Evolutionary conservation across 495 filamentous ascomycete species (phyloP).

Genomic region (Rhizodiscina lignyota): DNA sequence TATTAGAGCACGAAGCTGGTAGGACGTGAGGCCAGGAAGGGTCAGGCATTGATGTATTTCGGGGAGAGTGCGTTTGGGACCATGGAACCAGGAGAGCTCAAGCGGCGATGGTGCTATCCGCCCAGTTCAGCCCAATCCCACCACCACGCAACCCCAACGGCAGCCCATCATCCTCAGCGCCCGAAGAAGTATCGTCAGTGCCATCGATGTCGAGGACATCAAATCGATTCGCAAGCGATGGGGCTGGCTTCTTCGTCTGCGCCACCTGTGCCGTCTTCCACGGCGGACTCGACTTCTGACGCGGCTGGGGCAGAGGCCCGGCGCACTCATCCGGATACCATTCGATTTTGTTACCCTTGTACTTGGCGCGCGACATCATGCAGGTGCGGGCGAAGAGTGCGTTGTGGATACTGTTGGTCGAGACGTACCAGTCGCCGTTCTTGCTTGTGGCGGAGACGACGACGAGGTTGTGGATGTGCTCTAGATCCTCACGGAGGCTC

Average conservation of each 20-base stretch:
- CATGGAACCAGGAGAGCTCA: too few relatives aligned
- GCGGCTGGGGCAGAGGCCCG: constrained; percentile 31
- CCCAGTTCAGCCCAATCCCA: too few relatives aligned
- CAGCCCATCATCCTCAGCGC: too few relatives aligned
- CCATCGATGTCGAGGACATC: constrained; percentile 41
- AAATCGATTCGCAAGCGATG: constrained; percentile 40
- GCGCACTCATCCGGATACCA: constrained; percentile 65
- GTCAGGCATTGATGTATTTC: too few relatives aligned
- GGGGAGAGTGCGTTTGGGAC: too few relatives aligned
- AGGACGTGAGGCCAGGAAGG: too few relatives aligned
- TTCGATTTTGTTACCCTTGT: constrained; percentile 56
- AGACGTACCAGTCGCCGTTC: constrained; percentile 42
- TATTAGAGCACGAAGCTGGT: too few relatives aligned
- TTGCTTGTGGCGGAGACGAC: constrained; percentile 49
- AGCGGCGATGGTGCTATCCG: too few relatives aligned
- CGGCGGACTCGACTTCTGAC: constrained; percentile 10
- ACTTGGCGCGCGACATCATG: constrained; percentile 60
- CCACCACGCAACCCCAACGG: too few relatives aligned
- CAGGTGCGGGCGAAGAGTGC: constrained; percentile 60
- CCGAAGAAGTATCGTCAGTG: constrained; percentile 23
- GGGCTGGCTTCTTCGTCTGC: constrained; percentile 20
- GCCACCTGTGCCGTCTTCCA: constrained; percentile 20
- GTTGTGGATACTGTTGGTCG: constrained; percentile 63
- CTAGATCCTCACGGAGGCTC: constrained; percentile 52
- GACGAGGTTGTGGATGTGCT: constrained; percentile 68